These are phyloP conservation scores for Tritrichomonas foetus DNA, from an alignment of 208 protist genomes.

Conservation along the genomic window DNA sequence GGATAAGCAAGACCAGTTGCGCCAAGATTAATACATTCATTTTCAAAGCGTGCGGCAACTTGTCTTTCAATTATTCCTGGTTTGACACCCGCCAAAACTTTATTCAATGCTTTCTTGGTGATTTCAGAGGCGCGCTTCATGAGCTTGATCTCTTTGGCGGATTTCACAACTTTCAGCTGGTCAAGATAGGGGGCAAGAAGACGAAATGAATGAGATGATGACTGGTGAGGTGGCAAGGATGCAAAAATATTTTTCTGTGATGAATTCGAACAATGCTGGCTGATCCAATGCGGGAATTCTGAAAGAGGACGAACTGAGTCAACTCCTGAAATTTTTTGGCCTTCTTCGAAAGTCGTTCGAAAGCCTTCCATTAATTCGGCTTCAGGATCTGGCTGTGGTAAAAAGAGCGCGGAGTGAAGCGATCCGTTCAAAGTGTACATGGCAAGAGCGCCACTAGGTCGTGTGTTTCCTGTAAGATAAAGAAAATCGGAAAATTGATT, in stretches of 20 bases:
- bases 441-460: background rate
- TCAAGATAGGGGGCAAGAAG: background rate
- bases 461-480: background rate
- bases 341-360: background rate
- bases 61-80: background rate
- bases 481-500: slow-evolving; percentile 21
- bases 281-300: background rate
- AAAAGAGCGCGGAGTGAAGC: background rate
- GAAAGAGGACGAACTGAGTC: background rate
- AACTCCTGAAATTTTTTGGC: background rate
- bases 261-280: background rate
- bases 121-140: background rate
- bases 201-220: background rate
- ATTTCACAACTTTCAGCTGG: background rate
- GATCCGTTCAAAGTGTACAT: background rate
- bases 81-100: background rate
- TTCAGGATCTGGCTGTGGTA: background rate
- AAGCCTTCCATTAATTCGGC: too few species aligned
- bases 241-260: background rate
- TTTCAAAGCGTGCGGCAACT: background rate
- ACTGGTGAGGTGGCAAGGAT: background rate
- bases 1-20: background rate
- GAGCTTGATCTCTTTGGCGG: background rate
- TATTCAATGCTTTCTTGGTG: background rate
- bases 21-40: background rate